Base-by-base conservation (phyloP, 352 stramenopile species). In the Bremia lactucae region DNA sequence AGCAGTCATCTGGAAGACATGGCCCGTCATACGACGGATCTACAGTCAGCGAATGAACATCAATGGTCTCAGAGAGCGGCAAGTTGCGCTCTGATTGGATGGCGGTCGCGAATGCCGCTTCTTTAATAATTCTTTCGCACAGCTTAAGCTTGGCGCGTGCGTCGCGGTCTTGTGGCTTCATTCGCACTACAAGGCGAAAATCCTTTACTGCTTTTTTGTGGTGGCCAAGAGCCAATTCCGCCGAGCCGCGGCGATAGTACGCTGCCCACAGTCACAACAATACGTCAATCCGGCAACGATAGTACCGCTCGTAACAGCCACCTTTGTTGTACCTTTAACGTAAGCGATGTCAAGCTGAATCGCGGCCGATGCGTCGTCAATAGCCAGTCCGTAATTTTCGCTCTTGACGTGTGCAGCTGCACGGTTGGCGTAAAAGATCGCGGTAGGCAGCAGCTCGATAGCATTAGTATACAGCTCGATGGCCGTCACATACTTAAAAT, bases 301-400 rank as follows among this genome's bases (percentile, higher is more conserved):
- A 29, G 13, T 28, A 15, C 40, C 22, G 23, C 15, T 16, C 25
- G n/a, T 34, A 23, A 14, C n/a, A 29, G 14, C 13, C 31, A 29
- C 3, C 33, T 20, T 6, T 15, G 10, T 9, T 26, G 15, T 31
- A 83, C 72, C 93, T 79, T 99, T 99, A 35, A 97, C 67, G 60
- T 99, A 99, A 13, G 53, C 81, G 1, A 89, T 61, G 43, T 99
- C 95, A 4, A 97, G 45, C 14, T 83, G 66, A 37, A 99, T 92
- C 1, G 96, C 95, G 3, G 74, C 61, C n/a, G 91, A 94, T 8
- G 95, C 94, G 55, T 99, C 96, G 19, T 87, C 65, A 38, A 99
- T 98, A 6, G 96, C 96, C 4, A 98, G 65, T 1, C 95, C 96
- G 64, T 98, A 99, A 68, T 91, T 97, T 71, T 99, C 96, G 45